Base-by-base conservation (phyloP, 805 yeast genomes). In the Metschnikowia amazonensis region DNA sequence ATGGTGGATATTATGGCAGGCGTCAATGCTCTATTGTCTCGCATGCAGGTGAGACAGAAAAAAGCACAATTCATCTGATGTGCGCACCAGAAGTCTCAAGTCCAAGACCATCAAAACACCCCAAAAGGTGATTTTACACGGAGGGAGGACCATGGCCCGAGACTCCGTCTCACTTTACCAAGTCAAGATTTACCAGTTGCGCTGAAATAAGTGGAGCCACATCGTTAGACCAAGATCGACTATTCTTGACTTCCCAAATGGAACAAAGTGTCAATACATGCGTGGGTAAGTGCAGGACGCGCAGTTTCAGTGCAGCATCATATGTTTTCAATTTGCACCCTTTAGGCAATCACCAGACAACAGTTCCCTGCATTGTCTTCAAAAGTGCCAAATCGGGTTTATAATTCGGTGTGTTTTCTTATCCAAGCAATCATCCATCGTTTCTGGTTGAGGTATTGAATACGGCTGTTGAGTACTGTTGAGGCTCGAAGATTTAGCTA, bases 351-450 rank as follows among this genome's bases (percentile, higher is more conserved):
- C 3, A 25, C 23, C 16, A 16, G 13, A 21, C 23, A 28, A 9
- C 4, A 13, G 16, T 20, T 37, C n/a, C 33, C 27, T 37, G 33
- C 41, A 28, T 37, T 37, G 41, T 20, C 41, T 28, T 37, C 17
- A 37, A 37, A 37, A 37, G 14, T 37, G 41, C 41, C 41, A 29
- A 37, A 37, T 37, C 18, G 41, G 41, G 41, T 27, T 29, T 20
- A 27, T 20, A 18, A n/a, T 20, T 20, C 24, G 20, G 18, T 17
- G 33, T 29, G 11, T 28, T 27, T 29, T 11, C 33, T 29, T 27
- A 13, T n/a, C 32, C 33, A 18, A 37, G 41, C 41, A 37, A 37
- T 8, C 9, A 9, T 14, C 25, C 32, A 18, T 37, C 41, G 17
- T 28, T 37, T 37, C 32, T 28, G 41, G 33, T 7, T 8, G 20